Conservation (phyloP, 1,284 basidiomycete species). For the Rhizoctonia solani region DNA sequence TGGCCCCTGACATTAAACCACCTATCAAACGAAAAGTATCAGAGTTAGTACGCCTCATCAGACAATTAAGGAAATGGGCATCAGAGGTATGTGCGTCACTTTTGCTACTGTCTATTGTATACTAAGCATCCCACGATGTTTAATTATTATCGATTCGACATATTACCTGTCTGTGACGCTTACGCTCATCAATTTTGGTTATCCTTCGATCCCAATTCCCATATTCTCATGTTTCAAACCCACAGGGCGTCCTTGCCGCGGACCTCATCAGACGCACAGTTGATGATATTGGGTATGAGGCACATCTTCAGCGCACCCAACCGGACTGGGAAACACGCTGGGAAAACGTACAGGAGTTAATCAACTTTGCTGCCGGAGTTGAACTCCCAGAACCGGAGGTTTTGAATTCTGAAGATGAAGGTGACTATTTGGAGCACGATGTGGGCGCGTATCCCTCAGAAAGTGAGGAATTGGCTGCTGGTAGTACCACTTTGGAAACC, state of each 20-base stretch:
- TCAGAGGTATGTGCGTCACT: constrained; percentile 51
- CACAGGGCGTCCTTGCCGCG: constrained; percentile 63
- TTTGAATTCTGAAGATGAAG: neutral
- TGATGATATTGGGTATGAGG: constrained; percentile 66
- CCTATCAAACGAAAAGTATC: constrained; percentile 65
- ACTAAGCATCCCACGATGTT: neutral
- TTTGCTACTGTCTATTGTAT: neutral
- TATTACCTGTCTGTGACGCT: neutral
- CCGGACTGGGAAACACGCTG: constrained; percentile 75
- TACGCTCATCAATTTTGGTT: neutral
- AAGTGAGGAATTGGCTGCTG: neutral
- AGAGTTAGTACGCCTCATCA: constrained; percentile 63
- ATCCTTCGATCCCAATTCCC: neutral
- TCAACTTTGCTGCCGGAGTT: constrained; percentile 68
- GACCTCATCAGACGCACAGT: constrained; percentile 68
- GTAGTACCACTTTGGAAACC: neutral
- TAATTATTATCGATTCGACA: neutral
- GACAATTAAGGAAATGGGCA: constrained; percentile 60
- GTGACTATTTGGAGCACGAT: constrained; percentile 9
- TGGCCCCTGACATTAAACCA: constrained; percentile 66
- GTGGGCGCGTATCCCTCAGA: constrained; percentile 12
- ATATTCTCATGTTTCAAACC: neutral
- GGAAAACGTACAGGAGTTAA: constrained; percentile 88
- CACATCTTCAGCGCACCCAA: constrained; percentile 70
- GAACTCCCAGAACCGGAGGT: neutral